Conservation (phyloP, 1,139 yeast species). For the Candida pseudoviswanathii region DNA sequence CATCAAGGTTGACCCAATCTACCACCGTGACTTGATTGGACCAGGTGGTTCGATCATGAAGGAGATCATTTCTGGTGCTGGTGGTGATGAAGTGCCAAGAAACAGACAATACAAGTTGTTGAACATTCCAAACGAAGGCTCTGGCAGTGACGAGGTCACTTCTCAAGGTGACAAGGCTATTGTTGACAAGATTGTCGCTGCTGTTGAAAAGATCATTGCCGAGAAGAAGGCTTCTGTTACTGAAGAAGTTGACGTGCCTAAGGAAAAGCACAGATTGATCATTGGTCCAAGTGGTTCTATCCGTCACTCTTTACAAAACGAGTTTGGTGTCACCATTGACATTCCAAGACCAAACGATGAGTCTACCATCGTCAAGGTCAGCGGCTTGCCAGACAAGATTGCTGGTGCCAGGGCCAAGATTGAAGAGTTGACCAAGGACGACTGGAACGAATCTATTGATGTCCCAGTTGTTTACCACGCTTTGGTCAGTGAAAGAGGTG, state of each 20-base stretch:
- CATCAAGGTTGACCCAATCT: slow-evolving; percentile 73
- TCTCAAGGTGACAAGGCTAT: slow-evolving; percentile 76
- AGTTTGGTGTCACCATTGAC: slow-evolving; percentile 61
- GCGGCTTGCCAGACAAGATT: slow-evolving; percentile 66
- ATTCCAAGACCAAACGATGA: slow-evolving; percentile 67
- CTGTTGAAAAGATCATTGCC: slow-evolving; percentile 64
- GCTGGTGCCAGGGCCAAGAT: slow-evolving; percentile 56
- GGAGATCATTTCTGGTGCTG: slow-evolving; percentile 77
- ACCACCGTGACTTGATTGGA: slow-evolving; percentile 81
- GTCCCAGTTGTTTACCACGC: slow-evolving; percentile 64
- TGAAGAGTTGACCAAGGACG: slow-evolving; percentile 54
- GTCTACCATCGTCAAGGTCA: slow-evolving; percentile 47
- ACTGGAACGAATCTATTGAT: slow-evolving; percentile 48
- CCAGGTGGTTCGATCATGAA: slow-evolving; percentile 75
- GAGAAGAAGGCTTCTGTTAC: slow-evolving; percentile 65
- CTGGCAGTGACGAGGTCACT: slow-evolving; percentile 62
- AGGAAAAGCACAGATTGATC: slow-evolving; percentile 73
- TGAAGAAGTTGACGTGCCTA: slow-evolving; percentile 62
- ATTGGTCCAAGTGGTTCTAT: slow-evolving; percentile 83
- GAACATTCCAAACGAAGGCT: slow-evolving; percentile 73
- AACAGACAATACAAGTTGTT: slow-evolving; percentile 58
- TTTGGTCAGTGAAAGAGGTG: slow-evolving; percentile 70
- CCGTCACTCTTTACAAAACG: slow-evolving; percentile 73
- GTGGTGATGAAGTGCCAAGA: slow-evolving; percentile 60
- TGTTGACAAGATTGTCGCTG: slow-evolving; percentile 69